Conservation (phyloP, 2,329 filamentous ascomycete genomes). For the Aulographum hederae region DNA sequence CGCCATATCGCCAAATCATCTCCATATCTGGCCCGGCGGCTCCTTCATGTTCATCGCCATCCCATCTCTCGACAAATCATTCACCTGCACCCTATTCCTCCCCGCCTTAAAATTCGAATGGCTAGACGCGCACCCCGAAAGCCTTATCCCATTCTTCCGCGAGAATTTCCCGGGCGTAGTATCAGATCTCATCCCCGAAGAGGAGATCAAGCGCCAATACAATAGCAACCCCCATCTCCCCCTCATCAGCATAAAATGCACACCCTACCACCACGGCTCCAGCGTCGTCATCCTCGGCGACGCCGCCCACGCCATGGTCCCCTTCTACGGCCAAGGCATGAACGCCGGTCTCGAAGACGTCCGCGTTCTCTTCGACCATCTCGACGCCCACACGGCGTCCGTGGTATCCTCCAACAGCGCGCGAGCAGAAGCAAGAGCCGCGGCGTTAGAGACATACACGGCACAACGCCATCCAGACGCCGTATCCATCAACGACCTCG, state of each 20-base stretch:
- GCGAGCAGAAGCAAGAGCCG: conserved; percentile 10
- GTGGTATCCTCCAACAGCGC: conserved; percentile 5
- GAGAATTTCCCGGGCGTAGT: conserved; percentile 75
- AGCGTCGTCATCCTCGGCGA: conserved; percentile 79
- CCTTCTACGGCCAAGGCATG: conserved; percentile 97
- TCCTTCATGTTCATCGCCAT: conserved; percentile 99
- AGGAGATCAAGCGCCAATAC: conserved; percentile 58
- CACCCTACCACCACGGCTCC: conserved; percentile 63
- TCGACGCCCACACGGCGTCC: conserved; percentile 45
- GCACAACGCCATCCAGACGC: conserved; percentile 57
- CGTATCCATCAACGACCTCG: conserved; percentile 81
- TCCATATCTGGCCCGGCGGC: conserved; percentile 92
- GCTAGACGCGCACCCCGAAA: conserved; percentile 44
- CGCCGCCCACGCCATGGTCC: conserved; percentile 92
- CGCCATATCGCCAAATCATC: conserved; percentile 72
- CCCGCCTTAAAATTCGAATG: conserved; percentile 49
- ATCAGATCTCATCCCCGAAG: conserved; percentile 42
- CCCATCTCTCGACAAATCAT: conserved; percentile 70
- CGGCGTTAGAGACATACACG: conserved; percentile 57
- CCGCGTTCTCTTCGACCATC: conserved; percentile 61
- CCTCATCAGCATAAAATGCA: conserved; percentile 83
- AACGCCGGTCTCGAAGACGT: conserved; percentile 94
- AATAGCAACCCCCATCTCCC: conserved; percentile 72
- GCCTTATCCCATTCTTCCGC: conserved; percentile 58
- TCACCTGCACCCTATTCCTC: conserved; percentile 88